A percentile compares a stretch with the other conserved stretches of the same genome.
Evolutionary conservation across 1,284 basidiomycete genomes (phyloP).

Genomic region (Tilletia setariae): DNA sequence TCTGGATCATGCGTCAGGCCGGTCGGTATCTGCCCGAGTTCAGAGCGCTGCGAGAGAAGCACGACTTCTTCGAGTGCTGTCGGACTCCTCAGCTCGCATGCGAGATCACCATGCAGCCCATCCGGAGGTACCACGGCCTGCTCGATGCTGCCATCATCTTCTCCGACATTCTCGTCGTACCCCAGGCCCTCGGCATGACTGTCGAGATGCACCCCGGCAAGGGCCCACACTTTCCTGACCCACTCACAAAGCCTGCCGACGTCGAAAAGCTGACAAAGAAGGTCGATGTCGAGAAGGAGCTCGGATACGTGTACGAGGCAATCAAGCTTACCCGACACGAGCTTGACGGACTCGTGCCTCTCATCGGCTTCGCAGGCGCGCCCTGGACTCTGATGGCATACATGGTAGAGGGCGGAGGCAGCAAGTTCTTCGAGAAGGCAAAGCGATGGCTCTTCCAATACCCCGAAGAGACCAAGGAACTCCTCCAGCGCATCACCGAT

Average conservation of each 20-base stretch:
- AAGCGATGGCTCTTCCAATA: conserved; percentile 52
- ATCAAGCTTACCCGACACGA: conserved; percentile 46
- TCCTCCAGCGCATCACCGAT: conserved; percentile 48
- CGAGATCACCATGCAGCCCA: conserved; percentile 53
- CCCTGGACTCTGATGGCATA: conserved; percentile 55
- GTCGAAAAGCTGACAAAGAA: conserved; percentile 36
- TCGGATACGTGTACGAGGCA: conserved; percentile 52
- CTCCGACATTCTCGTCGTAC: conserved; percentile 53
- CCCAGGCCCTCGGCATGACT: conserved; percentile 53
- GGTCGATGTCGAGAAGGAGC: conserved; percentile 52
- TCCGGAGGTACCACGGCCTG: conserved; percentile 49
- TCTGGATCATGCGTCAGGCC: conserved; percentile 99
- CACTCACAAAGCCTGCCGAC: conserved; percentile 47
- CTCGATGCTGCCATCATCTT: conserved; percentile 54
- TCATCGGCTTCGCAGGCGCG: conserved; percentile 53
- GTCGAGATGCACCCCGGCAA: conserved; percentile 53
- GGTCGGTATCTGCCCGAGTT: conserved; percentile 79
- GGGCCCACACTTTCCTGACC: conserved; percentile 50
- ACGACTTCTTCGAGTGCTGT: conserved; percentile 54
- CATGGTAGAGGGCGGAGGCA: conserved; percentile 54
- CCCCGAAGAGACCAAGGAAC: conserved; percentile 47
- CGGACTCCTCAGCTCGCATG: conserved; percentile 49
- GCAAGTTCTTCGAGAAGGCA: conserved; percentile 51
- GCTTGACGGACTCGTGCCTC: conserved; percentile 51
- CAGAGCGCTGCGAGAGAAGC: conserved; percentile 48